A percentile compares a stretch with the other conserved stretches of the same genome.
Evolutionary conservation across 768 basidiomycete genomes (phyloP).

Genomic region (Tylopilus felleus): DNA sequence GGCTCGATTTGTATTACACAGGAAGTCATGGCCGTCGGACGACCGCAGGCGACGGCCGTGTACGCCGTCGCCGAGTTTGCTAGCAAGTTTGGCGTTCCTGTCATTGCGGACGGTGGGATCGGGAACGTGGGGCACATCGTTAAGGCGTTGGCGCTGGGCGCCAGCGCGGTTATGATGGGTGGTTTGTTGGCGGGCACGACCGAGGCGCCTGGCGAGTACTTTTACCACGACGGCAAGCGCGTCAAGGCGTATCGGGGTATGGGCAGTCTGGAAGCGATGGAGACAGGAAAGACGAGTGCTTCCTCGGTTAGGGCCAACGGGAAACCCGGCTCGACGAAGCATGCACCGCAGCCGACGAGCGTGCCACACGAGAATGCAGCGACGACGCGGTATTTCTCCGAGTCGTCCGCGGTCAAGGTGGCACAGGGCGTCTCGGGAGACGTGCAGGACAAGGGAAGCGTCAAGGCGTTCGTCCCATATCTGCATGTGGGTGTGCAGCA

Average conservation of each 20-base stretch:
- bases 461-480: constrained; percentile 90
- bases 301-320: constrained; percentile 19
- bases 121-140: constrained; percentile 96
- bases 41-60: constrained; percentile 99
- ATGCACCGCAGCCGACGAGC: constrained; percentile 45
- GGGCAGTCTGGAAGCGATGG: constrained; percentile 95
- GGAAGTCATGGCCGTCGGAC: constrained; percentile 98
- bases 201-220: constrained; percentile 98
- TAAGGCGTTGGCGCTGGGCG: constrained; percentile 92
- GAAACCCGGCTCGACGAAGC: constrained; percentile 39
- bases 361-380: constrained; percentile 83
- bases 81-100: constrained; percentile 88
- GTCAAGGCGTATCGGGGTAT: constrained; percentile 99
- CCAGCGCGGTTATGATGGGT: constrained; percentile 99
- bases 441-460: constrained; percentile 95
- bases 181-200: constrained; percentile 92
- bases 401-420: constrained; percentile 82
- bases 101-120: constrained; percentile 95
- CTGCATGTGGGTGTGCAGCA: constrained; percentile 82
- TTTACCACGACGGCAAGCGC: constrained; percentile 98
- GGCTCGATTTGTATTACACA: constrained; percentile 99
- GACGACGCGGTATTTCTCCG: constrained; percentile 68
- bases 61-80: constrained; percentile 94
- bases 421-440: constrained; percentile 96
- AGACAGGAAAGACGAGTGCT: constrained; percentile 55